These are phyloP conservation scores for Centrapalus pauciflorus DNA, from an alignment of 129 eudicot genomes.

Conservation along the genomic window DNA sequence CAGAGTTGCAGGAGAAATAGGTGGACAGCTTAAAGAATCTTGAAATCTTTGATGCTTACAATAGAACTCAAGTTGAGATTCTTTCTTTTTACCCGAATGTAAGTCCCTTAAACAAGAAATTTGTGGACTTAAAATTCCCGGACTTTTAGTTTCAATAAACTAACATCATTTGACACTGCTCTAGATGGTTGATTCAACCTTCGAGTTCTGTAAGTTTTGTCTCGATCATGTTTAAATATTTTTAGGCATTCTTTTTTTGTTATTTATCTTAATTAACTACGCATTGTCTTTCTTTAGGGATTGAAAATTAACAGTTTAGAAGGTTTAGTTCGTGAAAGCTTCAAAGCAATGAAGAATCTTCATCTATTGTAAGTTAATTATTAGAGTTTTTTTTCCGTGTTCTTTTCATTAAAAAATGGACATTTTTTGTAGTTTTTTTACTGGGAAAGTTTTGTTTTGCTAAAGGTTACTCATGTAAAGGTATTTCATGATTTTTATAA, in stretches of 20 bases:
- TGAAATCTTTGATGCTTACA: constrained; percentile 55
- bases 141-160: constrained; percentile 73
- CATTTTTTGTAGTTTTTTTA: too few relatives aligned
- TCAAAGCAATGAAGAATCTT: constrained; percentile 66
- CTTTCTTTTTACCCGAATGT: constrained; percentile 3
- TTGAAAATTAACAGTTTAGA: constrained; percentile 74
- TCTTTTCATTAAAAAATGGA: too few relatives aligned
- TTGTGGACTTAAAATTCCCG: constrained; percentile 39
- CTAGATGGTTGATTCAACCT: constrained; percentile 63
- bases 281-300: constrained; percentile 42
- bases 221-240: neutral
- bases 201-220: constrained; percentile 59
- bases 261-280: constrained; percentile 11
- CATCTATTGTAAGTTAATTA: constrained; percentile 64
- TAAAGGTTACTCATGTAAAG: too few relatives aligned
- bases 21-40: constrained; percentile 78
- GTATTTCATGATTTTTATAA: too few relatives aligned
- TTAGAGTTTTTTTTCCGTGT: neutral
- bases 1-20: constrained; percentile 76
- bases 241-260: constrained; percentile 9
- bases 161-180: constrained; percentile 78
- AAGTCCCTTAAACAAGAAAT: neutral
- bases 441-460: too few relatives aligned
- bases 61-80: neutral
- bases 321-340: constrained; percentile 73